Evolutionary conservation across 106 monocot genomes (phyloP), one percentile per base, ranked within the genome.

Genomic region (Dactylorhiza incarnata): DNA sequence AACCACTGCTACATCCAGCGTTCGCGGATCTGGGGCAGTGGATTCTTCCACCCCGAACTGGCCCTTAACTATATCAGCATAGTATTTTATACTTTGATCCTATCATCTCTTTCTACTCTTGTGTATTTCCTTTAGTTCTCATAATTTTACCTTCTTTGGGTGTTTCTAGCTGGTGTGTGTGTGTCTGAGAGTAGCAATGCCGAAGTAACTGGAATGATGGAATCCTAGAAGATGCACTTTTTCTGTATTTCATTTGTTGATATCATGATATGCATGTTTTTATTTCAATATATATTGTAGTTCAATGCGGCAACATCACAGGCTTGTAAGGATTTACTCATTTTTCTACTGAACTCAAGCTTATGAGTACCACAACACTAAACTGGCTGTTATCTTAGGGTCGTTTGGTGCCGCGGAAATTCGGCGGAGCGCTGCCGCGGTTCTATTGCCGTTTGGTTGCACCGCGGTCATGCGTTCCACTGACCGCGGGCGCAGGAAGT

Each of bases 361-460:
- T 29, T 65, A 65, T 65, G 65, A 65, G 0, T 58, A 58, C 58
- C 58, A 6, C n/a, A 26, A 65, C 26, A 23, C 26, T 24, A 24
- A 65, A 65, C 9, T 65, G 65, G 29, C 25, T 65, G 65, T 65
- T 22, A 58, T 58, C 65, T 65, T 25, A 65, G 65, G 7, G n/a
- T 29, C 0, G 29, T 29, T 29, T 29, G 29, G 29, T 29, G 29
- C 29, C 29, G 29, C 29, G 29, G 29, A 29, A 29, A 29, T 29
- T 29, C 29, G 2, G 29, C 0, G 29, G 29, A 29, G 29, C 29
- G 29, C 2, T 29, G 29, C 29, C 2, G 29, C 29, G 29, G 29
- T 29, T 29, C 29, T 29, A 2, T 29, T 29, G 29, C 29, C 29
- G 29, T 29, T 29, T 29, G 29, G 29, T 2, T 29, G 29, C 29